Evolutionary conservation across 768 basidiomycete species (phyloP), one percentile per base, ranked within the genome.

Genomic region (Tephrocybe sp.): DNA sequence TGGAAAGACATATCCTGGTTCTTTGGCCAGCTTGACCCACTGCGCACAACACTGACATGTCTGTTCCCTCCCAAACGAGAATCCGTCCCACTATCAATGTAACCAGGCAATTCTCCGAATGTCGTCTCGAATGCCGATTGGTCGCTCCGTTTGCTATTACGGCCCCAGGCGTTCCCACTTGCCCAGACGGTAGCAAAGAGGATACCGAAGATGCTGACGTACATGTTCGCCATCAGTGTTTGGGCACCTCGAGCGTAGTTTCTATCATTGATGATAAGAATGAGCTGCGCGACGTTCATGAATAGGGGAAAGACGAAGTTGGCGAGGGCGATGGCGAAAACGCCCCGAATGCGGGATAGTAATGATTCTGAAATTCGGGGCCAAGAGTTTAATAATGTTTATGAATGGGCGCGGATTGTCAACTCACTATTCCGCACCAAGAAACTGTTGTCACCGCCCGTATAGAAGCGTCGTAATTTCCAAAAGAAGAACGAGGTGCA

Each of bases 231-330:
- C 24, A 61, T 55, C 38, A 59, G 54, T 12, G 64, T 51, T 23
- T 64, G 62, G 3, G 57, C 53, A 15, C 61, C 61, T 38, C 49
- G 50, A 24, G 62, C 52, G 45, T 61, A 63, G 37, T 57, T 48
- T 6, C 54, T 47, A 33, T 65, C 61, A 2, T 47, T 43, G 25
- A 57, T 45, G n/a, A 62, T 61, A 10, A 64, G 47, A 21, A 68
- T 54, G 42, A 73, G 58, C 38, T 69, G 64, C 16, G 59, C 63
- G 31, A 72, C 53, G 53, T 61, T 64, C 55, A 72, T 59, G 23
- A 71, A 45, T 22, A 64, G 61, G 12, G 71, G 72, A 54, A 73
- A 65, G 31, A 73, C 61, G 55, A 72, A 73, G 52, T 70, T 72
- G 1, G 67, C 60, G 11, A 63, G 42, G 0, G 70, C 64, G 46